These are phyloP conservation scores for Naegleria fowleri DNA, from an alignment of 208 protist species.

Conservation along the genomic window DNA sequence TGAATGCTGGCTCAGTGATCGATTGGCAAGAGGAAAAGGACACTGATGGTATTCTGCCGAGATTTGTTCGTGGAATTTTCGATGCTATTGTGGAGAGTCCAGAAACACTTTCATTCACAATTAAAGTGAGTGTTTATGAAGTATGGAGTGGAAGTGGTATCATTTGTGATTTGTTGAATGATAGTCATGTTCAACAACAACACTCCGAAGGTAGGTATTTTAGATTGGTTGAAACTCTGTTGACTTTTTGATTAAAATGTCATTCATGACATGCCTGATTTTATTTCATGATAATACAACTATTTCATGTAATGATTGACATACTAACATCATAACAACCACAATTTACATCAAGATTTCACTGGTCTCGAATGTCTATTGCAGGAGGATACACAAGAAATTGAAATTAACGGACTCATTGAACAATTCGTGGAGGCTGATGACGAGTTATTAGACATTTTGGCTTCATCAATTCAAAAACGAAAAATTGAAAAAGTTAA, in stretches of 20 bases:
- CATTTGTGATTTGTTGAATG: not conserved
- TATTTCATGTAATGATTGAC: too few species aligned
- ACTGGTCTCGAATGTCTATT: not conserved
- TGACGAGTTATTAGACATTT: slow-evolving; percentile 6
- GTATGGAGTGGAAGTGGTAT: not conserved
- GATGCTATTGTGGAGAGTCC: not conserved
- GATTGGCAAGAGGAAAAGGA: slow-evolving; percentile 4
- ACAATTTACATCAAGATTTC: not conserved
- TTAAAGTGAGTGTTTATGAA: not conserved
- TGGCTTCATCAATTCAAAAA: not conserved
- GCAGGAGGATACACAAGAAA: not conserved
- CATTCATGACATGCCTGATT: too few species aligned
- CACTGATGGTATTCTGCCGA: not conserved
- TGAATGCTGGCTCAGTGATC: not conserved
- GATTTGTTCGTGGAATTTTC: not conserved
- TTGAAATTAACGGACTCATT: slow-evolving; percentile 9
- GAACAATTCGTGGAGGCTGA: not conserved
- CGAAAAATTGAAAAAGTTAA: not conserved
- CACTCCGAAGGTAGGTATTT: not conserved
- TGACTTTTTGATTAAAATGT: too few species aligned
- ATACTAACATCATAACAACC: too few species aligned
- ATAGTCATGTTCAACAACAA: not conserved
- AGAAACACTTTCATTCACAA: not conserved
- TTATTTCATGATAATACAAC: too few species aligned
- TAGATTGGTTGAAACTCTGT: not conserved